Base-by-base conservation (phyloP, 2,329 filamentous ascomycete species). In the Stagonosporopsis rhizophila region DNA sequence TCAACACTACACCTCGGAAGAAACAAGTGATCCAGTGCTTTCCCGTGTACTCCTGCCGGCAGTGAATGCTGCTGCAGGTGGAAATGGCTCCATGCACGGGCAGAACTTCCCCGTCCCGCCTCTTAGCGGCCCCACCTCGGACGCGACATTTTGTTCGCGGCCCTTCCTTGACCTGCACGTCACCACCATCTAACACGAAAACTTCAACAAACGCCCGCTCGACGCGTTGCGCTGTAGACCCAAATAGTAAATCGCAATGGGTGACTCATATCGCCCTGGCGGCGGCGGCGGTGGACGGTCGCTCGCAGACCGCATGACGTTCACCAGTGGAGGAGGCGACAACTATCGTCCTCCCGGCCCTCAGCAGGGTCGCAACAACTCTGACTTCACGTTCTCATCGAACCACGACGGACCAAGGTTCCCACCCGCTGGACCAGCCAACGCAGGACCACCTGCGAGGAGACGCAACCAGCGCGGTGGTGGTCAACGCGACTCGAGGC, bases 301-400 rank as follows among this genome's bases (percentile, higher is more conserved):
- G 62, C 65, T 71, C 25, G 57, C 59, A 51, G 64, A 68, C 52
- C 69, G 71, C 60, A 67, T 73, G 56, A 70, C 70, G 3, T 74
- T 73, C 41, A 65, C 52, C 28, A 50, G 47, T 32, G 68, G 67
- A 34, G 60, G 62, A 30, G 67, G 68, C 25, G 68, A 72, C 47
- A 69, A 55, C 42, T 73, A 75, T 57, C 61, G 70, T 23, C 68
- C 67, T 30, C 64, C 60, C 28, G 60, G 56, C 23, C 53, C 58
- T 20, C 53, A 49, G 39, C 61, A 65, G 60, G 37, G 51, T 44
- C 55, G 41, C 8, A 45, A 58, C 34, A 59, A 65, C 17, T 44
- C 60, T 28, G 67, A 75, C 6, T 77, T 77, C 55, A 75, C 69
- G 4, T 77, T 76, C 52, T 62, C 70, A 34, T 67, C 70, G 17